Conservation (phyloP, 495 filamentous ascomycete species). For the Podospora fimiseda region DNA sequence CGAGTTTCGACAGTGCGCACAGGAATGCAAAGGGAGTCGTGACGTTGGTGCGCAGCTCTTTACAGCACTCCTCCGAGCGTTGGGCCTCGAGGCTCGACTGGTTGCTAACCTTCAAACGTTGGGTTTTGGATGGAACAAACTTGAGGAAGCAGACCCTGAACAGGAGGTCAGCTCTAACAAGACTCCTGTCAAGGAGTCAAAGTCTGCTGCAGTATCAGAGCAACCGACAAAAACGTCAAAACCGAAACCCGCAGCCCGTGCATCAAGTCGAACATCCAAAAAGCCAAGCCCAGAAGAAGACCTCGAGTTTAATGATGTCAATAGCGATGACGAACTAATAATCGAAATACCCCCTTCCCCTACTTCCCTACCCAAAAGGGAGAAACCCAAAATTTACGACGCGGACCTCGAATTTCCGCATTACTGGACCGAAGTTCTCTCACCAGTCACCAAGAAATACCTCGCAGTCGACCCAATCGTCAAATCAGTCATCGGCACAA, state of each 20-base stretch:
- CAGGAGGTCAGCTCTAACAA: constrained; percentile 17
- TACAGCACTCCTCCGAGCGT: constrained; percentile 73
- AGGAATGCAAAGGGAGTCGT: constrained; percentile 69
- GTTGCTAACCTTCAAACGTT: constrained; percentile 80
- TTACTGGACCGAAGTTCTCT: constrained; percentile 91
- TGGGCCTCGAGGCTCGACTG: constrained; percentile 74
- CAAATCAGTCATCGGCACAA: constrained; percentile 58
- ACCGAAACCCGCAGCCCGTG: constrained; percentile 19
- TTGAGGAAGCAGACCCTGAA: constrained; percentile 59
- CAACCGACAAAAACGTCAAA: constrained; percentile 1
- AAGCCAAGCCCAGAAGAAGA: constrained; percentile 5
- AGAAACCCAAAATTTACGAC: constrained; percentile 43
- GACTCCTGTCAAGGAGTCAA: constrained; percentile 15
- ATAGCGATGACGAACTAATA: constrained; percentile 37
- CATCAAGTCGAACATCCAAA: constrained; percentile 45
- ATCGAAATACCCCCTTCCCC: constrained; percentile 28
- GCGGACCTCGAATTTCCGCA: constrained; percentile 71
- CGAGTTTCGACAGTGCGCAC: constrained; percentile 63
- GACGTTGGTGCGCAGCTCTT: constrained; percentile 90
- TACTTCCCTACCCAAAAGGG: constrained; percentile 19
- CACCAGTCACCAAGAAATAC: constrained; percentile 68
- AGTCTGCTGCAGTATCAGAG: constrained; percentile 5
- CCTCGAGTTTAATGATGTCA: constrained; percentile 33
- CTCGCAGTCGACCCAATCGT: constrained; percentile 73
- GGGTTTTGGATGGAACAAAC: constrained; percentile 87